A percentile compares a stretch with the other conserved stretches of the same genome.
Evolutionary conservation across 2,329 filamentous ascomycete genomes (phyloP).

Genomic region (Xylariaceae sp.): DNA sequence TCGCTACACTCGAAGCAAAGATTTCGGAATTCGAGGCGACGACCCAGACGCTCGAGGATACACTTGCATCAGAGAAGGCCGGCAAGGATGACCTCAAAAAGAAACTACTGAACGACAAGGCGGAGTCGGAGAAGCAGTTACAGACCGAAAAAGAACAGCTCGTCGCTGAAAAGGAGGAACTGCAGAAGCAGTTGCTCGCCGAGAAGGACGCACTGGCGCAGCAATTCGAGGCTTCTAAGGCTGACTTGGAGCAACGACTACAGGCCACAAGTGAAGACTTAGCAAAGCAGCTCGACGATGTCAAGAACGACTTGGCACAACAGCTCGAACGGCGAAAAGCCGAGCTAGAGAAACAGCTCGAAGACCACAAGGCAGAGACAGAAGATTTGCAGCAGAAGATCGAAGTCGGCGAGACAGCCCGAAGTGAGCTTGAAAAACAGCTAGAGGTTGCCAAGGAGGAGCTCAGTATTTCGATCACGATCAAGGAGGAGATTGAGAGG

Average conservation of each 20-base stretch:
- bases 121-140: slow-evolving; percentile 17
- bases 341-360: slow-evolving; percentile 20
- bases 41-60: slow-evolving; percentile 16
- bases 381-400: slow-evolving; percentile 23
- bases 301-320: slow-evolving; percentile 16
- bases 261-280: slow-evolving; percentile 13
- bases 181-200: slow-evolving; percentile 18
- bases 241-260: slow-evolving; percentile 13
- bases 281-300: slow-evolving; percentile 4
- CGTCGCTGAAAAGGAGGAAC: slow-evolving; percentile 9
- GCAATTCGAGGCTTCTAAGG: slow-evolving; percentile 11
- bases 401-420: slow-evolving; percentile 18
- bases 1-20: slow-evolving; percentile 27
- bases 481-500: slow-evolving; percentile 21
- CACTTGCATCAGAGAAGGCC: slow-evolving; percentile 15
- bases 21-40: slow-evolving; percentile 24
- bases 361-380: slow-evolving; percentile 14
- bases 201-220: slow-evolving; percentile 14
- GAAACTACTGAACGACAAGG: slow-evolving; percentile 10
- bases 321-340: slow-evolving; percentile 17
- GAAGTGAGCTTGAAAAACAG: slow-evolving; percentile 22
- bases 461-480: slow-evolving; percentile 16
- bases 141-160: slow-evolving; percentile 15
- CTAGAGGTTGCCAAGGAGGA: slow-evolving; percentile 24
- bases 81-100: slow-evolving; percentile 17